phyloP scores from a whole-genome alignment of 2,329 filamentous ascomycete genomes.

The Rutstroemia sp. region DNA sequence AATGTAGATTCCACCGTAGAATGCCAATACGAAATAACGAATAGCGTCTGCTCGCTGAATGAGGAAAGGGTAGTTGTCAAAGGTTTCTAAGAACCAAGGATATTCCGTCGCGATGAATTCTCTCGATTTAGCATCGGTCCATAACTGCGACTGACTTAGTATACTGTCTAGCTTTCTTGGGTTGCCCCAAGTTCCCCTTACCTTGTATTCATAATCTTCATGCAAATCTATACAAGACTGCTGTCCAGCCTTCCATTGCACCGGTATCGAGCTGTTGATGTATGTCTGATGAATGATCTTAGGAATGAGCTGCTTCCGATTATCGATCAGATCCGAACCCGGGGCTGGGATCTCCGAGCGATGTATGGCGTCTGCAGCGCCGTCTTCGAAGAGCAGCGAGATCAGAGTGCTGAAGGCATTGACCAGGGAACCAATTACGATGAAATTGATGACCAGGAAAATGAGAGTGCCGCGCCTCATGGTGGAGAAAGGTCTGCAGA shows the following conservation, averaged over 20 bases:
- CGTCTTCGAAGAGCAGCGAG: conserved; percentile 61
- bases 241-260: conserved; percentile 59
- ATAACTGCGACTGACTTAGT: conserved; percentile 45
- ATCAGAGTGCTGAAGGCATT: conserved; percentile 65
- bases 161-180: neutral
- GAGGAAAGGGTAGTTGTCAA: conserved; percentile 64
- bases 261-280: conserved; percentile 60
- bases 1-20: conserved; percentile 75
- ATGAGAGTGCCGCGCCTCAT: conserved; percentile 30
- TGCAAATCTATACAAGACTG: conserved; percentile 61
- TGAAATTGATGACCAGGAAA: conserved; percentile 47
- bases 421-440: conserved; percentile 57
- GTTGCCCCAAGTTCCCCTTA: conserved; percentile 28
- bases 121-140: conserved; percentile 64
- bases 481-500: neutral
- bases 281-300: conserved; percentile 77
- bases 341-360: conserved; percentile 58
- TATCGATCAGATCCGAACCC: conserved; percentile 51
- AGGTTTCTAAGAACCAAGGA: conserved; percentile 70
- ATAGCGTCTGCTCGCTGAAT: conserved; percentile 75
- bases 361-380: conserved; percentile 58
- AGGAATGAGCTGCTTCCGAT: conserved; percentile 54
- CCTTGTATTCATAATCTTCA: conserved; percentile 66
- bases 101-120: conserved; percentile 69
- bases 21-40: conserved; percentile 69